Evolutionary conservation across 2,329 filamentous ascomycete genomes (phyloP).

Genomic region (Fusarium redolens): DNA sequence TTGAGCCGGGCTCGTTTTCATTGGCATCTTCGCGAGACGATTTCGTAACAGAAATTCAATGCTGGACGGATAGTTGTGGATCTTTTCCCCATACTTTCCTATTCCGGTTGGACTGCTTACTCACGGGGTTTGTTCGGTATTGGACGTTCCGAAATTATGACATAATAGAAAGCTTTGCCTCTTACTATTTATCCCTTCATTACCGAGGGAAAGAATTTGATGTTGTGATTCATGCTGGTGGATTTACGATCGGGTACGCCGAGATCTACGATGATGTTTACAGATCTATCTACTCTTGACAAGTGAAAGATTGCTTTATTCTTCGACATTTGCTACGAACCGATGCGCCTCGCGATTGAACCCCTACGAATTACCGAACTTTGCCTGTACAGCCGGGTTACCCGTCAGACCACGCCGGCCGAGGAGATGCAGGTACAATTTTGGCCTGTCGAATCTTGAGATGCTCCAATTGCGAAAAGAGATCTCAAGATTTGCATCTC

Average conservation of each 20-base stretch:
- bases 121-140: not conserved
- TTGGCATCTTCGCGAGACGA: conserved; percentile 39
- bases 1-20: conserved; percentile 13
- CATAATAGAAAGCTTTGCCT: not conserved
- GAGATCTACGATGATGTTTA: not conserved
- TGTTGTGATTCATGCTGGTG: not conserved
- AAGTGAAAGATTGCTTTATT: fast-evolving
- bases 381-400: not conserved
- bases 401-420: not conserved
- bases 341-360: not conserved
- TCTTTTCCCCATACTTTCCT: not conserved
- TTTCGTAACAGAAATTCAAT: conserved; percentile 45
- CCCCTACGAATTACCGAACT: not conserved
- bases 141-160: not conserved
- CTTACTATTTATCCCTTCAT: not conserved
- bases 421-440: not conserved
- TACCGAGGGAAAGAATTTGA: not conserved
- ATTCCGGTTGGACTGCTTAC: not conserved
- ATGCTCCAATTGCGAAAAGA: not conserved
- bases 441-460: not conserved
- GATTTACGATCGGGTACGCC: not conserved
- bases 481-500: not conserved
- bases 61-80: conserved; percentile 31
- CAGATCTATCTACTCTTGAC: fast-evolving
- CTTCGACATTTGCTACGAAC: not conserved